Percentiles rank a stretch among this genome's conserved stretches.
phyloP scores from a whole-genome alignment of 139 green algal species.

The Chlorella sp. region DNA sequence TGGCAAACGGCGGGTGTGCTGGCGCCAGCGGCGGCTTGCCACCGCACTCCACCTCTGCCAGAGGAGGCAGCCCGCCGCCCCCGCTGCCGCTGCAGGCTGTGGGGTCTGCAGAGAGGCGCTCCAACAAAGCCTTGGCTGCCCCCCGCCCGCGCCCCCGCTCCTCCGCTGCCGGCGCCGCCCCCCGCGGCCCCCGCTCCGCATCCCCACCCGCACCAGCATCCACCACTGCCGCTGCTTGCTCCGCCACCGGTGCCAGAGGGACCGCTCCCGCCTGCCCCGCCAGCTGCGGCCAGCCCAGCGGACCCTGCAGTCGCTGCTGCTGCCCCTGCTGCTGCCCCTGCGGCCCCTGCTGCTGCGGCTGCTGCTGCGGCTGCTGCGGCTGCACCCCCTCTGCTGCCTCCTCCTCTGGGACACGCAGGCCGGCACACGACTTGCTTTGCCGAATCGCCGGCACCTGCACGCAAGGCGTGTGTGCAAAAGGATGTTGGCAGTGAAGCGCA shows the following conservation, averaged over 20 bases:
- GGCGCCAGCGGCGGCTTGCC: slow-evolving; percentile 20
- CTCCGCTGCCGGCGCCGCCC: not conserved
- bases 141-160: slow-evolving; percentile 28
- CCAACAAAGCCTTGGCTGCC: slow-evolving; percentile 27
- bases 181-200: not conserved
- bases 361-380: not conserved
- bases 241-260: not conserved
- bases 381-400: not conserved
- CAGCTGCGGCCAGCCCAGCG: not conserved
- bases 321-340: not conserved
- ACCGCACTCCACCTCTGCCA: not conserved
- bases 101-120: slow-evolving; percentile 7
- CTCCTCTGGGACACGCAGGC: not conserved
- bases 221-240: not conserved
- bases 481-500: too few species aligned
- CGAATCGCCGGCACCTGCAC: not conserved
- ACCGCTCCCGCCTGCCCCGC: not conserved
- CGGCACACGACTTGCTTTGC: not conserved
- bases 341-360: not conserved
- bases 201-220: not conserved
- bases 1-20: not conserved
- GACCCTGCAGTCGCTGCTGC: not conserved
- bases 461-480: too few species aligned
- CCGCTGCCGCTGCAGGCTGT: not conserved
- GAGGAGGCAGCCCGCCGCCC: not conserved